Evolutionary conservation across 2,329 filamentous ascomycete genomes (phyloP), one percentile per base, ranked within the genome.

Genomic region (Grosmannia penicillata): DNA sequence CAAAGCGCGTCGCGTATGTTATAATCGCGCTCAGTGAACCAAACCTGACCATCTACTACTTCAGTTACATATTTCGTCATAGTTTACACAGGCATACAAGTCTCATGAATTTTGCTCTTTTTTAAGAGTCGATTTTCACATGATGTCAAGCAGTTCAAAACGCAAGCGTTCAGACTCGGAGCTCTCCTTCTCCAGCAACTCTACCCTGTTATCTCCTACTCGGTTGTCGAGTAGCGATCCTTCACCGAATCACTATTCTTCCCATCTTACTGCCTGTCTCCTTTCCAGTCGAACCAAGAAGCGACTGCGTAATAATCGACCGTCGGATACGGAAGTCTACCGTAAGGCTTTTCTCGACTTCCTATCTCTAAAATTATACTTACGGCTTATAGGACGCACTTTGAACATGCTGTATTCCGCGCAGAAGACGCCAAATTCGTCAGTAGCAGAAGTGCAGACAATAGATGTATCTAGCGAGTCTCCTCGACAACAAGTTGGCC

Each of bases 111-210:
- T 19, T 15, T 24, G 3, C 29, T 26, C 8, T 18, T 21, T 8
- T 8, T 14, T 36, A 45, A n/a, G n/a, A n/a, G n/a, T n/a, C n/a
- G n/a, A n/a, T n/a, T n/a, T n/a, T n/a, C n/a, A n/a, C n/a, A n/a
- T 18, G n/a, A 74, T 72, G 68, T 53, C 43, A 5, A 22, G 34
- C 17, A 32, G 65, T 21, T 58, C 75, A 51, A 79, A 78, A 53
- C 72, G 75, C 56, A 79, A 78, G 61, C 67, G 72, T 31, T 78
- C 73, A 48, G 63, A 68, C 39, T 70, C 70, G 18, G 70, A 75
- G 51, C 58, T 75, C 42, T 68, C 64, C 35, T 57, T 61, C 26
- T 61, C 61, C 26, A 63, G 61, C 36, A 56, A 53, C 36, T 48
- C 58, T 7, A 55, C 68, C 9, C 59, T 63, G 31, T 59, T 60